Percentiles rank a stretch among this genome's conserved stretches.
Evolutionary conservation across 805 yeast species (phyloP).

Genomic region (Metschnikowia kofuensis): DNA sequence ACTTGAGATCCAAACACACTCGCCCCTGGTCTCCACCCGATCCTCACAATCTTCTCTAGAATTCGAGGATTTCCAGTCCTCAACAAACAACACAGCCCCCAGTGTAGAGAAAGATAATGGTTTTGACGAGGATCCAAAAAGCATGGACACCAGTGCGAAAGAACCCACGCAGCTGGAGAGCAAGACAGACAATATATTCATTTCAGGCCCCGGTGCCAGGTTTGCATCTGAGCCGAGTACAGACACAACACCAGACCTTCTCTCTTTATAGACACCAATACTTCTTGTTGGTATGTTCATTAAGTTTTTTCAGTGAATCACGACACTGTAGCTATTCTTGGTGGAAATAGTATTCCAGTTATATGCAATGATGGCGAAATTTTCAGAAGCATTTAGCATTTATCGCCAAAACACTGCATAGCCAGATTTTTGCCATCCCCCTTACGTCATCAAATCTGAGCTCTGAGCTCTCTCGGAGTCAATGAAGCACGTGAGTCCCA

Average conservation of each 20-base stretch:
- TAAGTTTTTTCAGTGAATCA: not conserved
- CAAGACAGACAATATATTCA: not conserved
- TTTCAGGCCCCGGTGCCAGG: not conserved
- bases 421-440: no score
- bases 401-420: no score
- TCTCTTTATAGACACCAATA: conserved; percentile 2
- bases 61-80: conserved; percentile 7
- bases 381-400: no score
- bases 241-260: not conserved
- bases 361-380: no score
- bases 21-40: not conserved
- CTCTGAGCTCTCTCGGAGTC: conserved; percentile 35
- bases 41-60: not conserved
- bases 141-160: no score
- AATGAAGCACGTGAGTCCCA: conserved; percentile 82
- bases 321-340: no score
- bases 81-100: conserved; percentile 5
- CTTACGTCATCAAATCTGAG: not conserved
- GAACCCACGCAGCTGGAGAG: no score
- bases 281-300: not conserved
- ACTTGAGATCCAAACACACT: not conserved
- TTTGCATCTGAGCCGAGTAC: not conserved
- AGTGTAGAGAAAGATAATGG: not conserved
- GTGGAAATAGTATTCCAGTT: not conserved
- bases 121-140: no score